phyloP scores from a whole-genome alignment of 1,284 basidiomycete species.

The Leccinum fallax region DNA sequence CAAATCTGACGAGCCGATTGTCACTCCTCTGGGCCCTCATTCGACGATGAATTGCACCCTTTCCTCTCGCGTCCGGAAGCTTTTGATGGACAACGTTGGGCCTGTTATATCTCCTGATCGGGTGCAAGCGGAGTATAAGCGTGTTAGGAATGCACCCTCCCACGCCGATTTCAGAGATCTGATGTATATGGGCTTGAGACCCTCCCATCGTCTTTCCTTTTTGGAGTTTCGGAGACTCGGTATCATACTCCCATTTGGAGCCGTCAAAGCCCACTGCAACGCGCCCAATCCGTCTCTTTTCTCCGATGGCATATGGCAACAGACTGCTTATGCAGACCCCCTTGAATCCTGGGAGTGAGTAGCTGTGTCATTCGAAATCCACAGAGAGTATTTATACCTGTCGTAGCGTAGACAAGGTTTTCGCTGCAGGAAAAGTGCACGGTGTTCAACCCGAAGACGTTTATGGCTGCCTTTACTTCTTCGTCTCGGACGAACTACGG shows the following conservation, averaged over 20 bases:
- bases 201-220: conserved; percentile 46
- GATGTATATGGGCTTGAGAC: conserved; percentile 34
- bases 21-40: conserved; percentile 15
- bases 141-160: conserved; percentile 29
- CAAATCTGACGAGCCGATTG: conserved; percentile 1
- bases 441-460: conserved; percentile 44
- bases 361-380: not conserved
- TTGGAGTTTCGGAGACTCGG: conserved; percentile 42
- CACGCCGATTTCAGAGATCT: conserved; percentile 39
- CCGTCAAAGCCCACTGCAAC: conserved; percentile 41
- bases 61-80: conserved; percentile 9
- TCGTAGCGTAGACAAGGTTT: conserved; percentile 23
- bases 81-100: conserved; percentile 20
- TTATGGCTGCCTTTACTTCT: conserved; percentile 51
- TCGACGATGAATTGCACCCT: conserved; percentile 25
- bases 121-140: conserved; percentile 29
- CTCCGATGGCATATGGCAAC: conserved; percentile 37
- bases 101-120: conserved; percentile 22
- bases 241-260: conserved; percentile 47
- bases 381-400: conserved; percentile 5
- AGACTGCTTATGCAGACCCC: conserved; percentile 42
- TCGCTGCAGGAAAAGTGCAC: conserved; percentile 37
- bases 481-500: conserved; percentile 41
- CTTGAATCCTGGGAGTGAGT: conserved; percentile 47
- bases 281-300: conserved; percentile 43